Base-by-base conservation (phyloP, 2,329 filamentous ascomycete species). In the Apiospora malaysiana region DNA sequence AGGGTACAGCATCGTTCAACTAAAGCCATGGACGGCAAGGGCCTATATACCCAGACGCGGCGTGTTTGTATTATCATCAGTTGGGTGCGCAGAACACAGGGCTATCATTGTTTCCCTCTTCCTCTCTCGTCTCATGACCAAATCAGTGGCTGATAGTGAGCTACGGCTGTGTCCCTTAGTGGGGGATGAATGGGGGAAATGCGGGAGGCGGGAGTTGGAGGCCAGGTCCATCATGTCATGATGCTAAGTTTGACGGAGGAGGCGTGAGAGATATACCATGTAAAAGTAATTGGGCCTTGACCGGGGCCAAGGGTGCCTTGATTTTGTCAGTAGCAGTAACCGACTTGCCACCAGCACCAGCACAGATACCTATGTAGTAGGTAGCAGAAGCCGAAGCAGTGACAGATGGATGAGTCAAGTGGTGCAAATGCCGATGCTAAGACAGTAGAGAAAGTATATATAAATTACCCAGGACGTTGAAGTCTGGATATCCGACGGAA, bases 1-100 rank as follows among this genome's bases (percentile, higher is more conserved):
- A 85, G 73, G 88, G 87, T 4, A 83, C 83, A 3, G 87, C 85
- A 8, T 80, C 83, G 66, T 90, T 89, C 82, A 89, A 78, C 88
- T 82, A 71, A 46, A 40, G 9, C 56, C 40, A 37, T 8, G 10
- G 18, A n/a, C 18, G 21, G 8, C 32, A 40, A 40, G 56, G 56
- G 56, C 32, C 56, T 40, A 12, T 40, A 37, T 40, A n/a, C 18
- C 56, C n/a, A 14, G 21, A 32, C 9, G n/a, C 6, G 56, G 32
- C 21, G 32, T 63, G 27, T 32, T 63, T 63, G 56, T 63, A 63
- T 63, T 63, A 63, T 63, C 56, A 63, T 63, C 10, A 63, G 2
- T 40, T 40, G 56, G 21, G 56, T 4, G 56, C 56, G 56, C 32
- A 23, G 5, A 40, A 40, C 9, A 40, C 9, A 40, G 21, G 32